Evolutionary conservation across 495 filamentous ascomycete genomes (phyloP), one percentile per base, ranked within the genome.

Genomic region (Haplographium delicatum): DNA sequence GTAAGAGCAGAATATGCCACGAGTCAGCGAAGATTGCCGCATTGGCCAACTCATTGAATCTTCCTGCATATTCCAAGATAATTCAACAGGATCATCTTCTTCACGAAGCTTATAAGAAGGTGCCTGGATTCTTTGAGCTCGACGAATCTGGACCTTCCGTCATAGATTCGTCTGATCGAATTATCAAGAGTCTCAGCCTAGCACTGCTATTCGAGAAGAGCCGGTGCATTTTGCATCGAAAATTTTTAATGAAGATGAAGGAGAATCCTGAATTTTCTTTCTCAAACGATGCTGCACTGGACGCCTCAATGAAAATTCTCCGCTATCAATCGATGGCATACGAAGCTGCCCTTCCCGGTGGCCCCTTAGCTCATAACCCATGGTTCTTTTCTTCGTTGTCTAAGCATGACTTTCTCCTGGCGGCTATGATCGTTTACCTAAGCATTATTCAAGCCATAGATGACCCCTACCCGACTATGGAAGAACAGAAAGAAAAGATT

Each of bases 171-270:
- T 73, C 81, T 3, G 69, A 75, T 5, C 55, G 81, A 3, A 79
- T 89, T 46, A 82, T 86, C 61, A 80, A 84, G 50, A 77, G 86
- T 2, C 84, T 83, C 54, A 82, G 78, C 1, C 65, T 91, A n/a
- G 80, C 83, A 10, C 62, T 89, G 4, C 65, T 89, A 13, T 89
- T 85, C 57, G 78, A 86, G 50, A 89, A 88, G 58, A 70, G 75
- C n/a, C 76, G 85, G 24, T 84, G 81, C 39, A 79, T 90, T 11
- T 69, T 91, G 23, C 88, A 91, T 59, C 79, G 86, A 4, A 77
- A 80, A 42, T 90, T 85, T 61, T 69, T 89, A 19, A 72, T 70
- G 16, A 73, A 80, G 50, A 71, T 71, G 4, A 67, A 74, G 7
- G 67, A 68, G 25, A 76, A 80, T 52, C 72, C 72, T 30, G 75